These are phyloP conservation scores for Parietichytrium sp. DNA, from an alignment of 108 stramenopile genomes.

Conservation along the genomic window DNA sequence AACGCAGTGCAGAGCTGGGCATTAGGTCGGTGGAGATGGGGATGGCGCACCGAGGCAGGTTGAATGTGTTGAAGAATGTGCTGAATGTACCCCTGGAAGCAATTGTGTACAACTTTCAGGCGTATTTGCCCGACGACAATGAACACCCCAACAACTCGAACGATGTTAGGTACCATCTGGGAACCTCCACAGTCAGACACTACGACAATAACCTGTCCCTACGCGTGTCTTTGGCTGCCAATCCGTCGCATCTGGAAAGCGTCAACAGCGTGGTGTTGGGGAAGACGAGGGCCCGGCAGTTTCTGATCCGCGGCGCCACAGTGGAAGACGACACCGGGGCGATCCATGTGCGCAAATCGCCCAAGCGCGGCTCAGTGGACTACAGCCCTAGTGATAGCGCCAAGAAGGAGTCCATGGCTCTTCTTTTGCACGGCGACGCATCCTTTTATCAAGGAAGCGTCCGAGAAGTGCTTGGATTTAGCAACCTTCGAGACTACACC, in stretches of 20 bases:
- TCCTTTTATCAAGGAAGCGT: conserved; percentile 98
- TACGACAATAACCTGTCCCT: conserved; percentile 93
- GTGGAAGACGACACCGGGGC: conserved; percentile 62
- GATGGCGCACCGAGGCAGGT: conserved; percentile 96
- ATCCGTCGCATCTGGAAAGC: conserved; percentile 97
- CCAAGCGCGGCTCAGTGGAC: neutral
- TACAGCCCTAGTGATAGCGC: no score
- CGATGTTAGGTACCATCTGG: conserved; percentile 99
- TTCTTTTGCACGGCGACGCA: conserved; percentile 98
- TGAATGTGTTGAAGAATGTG: conserved; percentile 97
- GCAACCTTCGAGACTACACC: conserved; percentile 77
- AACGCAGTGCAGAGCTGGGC: conserved; percentile 87
- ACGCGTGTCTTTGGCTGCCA: conserved; percentile 91
- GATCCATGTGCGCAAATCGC: neutral
- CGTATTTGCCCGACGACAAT: conserved; percentile 53
- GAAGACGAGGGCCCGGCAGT: conserved; percentile 96
- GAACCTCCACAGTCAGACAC: conserved; percentile 93
- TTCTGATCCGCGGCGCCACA: neutral
- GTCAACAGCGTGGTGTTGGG: conserved; percentile 94
- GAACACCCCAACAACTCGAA: conserved; percentile 79
- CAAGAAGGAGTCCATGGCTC: conserved; percentile 75
- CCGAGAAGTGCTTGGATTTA: conserved; percentile 97
- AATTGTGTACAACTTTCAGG: conserved; percentile 78
- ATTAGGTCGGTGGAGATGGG: conserved; percentile 93
- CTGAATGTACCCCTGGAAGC: conserved; percentile 96